A percentile compares a stretch with the other conserved stretches of the same genome.
These are phyloP conservation scores for Tillandsia leiboldiana DNA, from an alignment of 176 grass and related monocot genomes.

Conservation along the genomic window DNA sequence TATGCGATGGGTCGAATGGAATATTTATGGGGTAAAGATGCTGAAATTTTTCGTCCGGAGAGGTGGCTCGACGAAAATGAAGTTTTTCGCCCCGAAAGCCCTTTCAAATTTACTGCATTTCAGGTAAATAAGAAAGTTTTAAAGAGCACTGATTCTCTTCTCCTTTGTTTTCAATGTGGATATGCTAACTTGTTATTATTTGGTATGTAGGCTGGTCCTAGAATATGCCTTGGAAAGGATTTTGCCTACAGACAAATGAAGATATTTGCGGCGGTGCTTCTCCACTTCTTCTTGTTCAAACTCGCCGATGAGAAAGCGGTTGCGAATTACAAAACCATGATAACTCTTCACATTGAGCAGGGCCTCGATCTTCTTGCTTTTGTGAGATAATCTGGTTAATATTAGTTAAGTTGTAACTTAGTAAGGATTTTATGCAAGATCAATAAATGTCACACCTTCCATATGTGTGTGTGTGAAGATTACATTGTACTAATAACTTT, in stretches of 20 bases:
- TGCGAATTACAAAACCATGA: constrained; percentile 25
- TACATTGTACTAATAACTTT: no score
- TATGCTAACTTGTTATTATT: neutral
- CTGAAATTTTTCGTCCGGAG: constrained; percentile 34
- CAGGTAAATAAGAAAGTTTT: constrained; percentile 15
- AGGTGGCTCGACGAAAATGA: constrained; percentile 49
- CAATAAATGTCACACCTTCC: no score
- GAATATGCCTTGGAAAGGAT: constrained; percentile 55
- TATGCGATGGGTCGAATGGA: constrained; percentile 73
- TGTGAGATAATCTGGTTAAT: constrained; percentile 11
- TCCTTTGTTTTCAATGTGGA: neutral
- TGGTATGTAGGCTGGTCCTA: constrained; percentile 35
- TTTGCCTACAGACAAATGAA: constrained; percentile 75
- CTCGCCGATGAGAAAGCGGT: constrained; percentile 20
- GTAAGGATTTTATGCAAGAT: no score
- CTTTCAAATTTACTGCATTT: constrained; percentile 67
- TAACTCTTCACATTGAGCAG: constrained; percentile 32
- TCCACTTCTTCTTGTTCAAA: constrained; percentile 35
- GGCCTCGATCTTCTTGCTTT: constrained; percentile 38
- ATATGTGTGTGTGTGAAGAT: no score
- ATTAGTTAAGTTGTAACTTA: no score
- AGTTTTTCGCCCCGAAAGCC: constrained; percentile 36
- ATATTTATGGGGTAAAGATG: constrained; percentile 55
- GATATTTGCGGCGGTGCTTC: constrained; percentile 39
- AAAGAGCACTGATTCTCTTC: neutral